Percentiles rank a stretch among this genome's conserved stretches.
Evolutionary conservation across 352 stramenopile species (phyloP).

Genomic region (Thraustochytrium striatum): DNA sequence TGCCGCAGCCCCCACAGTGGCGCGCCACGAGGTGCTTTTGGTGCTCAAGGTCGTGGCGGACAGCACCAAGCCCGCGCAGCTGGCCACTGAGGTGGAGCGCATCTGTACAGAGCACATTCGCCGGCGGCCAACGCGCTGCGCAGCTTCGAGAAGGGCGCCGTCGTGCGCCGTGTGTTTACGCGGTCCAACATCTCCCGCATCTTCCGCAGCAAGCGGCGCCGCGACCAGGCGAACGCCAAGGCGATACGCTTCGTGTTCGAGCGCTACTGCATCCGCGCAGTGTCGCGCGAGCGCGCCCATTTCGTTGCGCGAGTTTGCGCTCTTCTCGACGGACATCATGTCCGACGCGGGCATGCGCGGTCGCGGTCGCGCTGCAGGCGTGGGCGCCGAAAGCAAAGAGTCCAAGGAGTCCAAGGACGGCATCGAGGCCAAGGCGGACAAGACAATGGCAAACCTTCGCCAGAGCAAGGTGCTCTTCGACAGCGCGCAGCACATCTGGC

Average conservation of each 20-base stretch:
- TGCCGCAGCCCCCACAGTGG: neutral
- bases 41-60: neutral
- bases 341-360: neutral
- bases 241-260: neutral
- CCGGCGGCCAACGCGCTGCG: neutral
- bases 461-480: constrained; percentile 7
- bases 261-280: neutral
- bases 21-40: neutral
- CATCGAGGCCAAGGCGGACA: neutral
- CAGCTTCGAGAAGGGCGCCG: neutral
- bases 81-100: constrained; percentile 5
- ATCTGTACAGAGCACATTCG: neutral
- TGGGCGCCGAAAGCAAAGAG: neutral
- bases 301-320: constrained; percentile 25
- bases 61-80: neutral
- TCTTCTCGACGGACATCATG: constrained; percentile 3
- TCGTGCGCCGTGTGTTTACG: neutral
- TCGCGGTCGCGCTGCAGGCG: neutral
- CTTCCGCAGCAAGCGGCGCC: neutral
- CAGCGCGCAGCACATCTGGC: neutral
- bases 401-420: neutral
- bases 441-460: neutral
- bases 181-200: neutral
- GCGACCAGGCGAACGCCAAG: neutral
- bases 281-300: neutral